Evolutionary conservation across 140 eudicot species (phyloP), one percentile per base, ranked within the genome.

Genomic region (Ambrosia hybrid): DNA sequence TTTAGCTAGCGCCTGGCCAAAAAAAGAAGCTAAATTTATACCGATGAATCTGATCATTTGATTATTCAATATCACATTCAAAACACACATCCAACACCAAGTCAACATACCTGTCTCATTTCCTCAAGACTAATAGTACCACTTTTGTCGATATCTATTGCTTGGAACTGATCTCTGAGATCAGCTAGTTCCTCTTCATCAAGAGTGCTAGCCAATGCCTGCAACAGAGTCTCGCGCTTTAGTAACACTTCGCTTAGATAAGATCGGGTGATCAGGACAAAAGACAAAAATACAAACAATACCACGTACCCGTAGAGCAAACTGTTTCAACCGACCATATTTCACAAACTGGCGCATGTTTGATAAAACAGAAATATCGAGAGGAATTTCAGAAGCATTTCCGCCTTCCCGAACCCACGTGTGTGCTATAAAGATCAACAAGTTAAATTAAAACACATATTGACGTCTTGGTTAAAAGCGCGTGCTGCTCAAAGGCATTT

Each of bases 391-490:
- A 5, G 92, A 90, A 37, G 99, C 99, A 82, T 72, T 80, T 72
- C 99, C 99, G 80, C 99, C 99, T 81, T 94, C 99, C 79, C 99
- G 83, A 70, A 94, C 99, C 99, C 99, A 94, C 21, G 89, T 90
- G 68, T 94, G 99, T 56, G 99, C 99, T 94, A 82, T 53, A 72
- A 39, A 71, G 55, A 73, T 13, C 39, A 82, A 56, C 55, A 65
- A 11, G 49, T n/a, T 64, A 45, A 45, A 6, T 43, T 43, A 43
- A 10, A 2, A 49, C 10, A 63, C 57, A 55, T 71, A 11, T 12
- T 41, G 48, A 1, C 9, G 48, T 41, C 39, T 70, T 30, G 34
- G 34, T 30, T 30, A 30, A 30, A 30, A 30, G 34, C 34, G 2
- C 34, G 34, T 0, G 34, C 2, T 30, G 2, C 34, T 30, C 34